Conservation (phyloP, 495 filamentous ascomycete genomes). For the Neohortaea acidophila region DNA sequence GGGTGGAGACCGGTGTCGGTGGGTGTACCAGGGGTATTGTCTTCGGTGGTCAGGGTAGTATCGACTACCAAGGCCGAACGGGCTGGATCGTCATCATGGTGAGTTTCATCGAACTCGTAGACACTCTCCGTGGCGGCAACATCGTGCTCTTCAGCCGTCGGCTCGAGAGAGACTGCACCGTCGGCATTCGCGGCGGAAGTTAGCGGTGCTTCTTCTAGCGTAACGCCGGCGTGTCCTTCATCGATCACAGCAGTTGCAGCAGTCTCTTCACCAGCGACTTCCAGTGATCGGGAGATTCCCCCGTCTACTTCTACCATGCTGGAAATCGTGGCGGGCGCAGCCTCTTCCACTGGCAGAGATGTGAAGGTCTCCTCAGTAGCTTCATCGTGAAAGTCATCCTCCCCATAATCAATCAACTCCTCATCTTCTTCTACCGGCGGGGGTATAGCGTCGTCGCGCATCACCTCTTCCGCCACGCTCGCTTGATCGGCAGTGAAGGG, state of each 20-base stretch:
- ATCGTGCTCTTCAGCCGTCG: neutral
- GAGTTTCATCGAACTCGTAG: too few species aligned
- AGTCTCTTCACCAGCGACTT: slow-evolving; percentile 15
- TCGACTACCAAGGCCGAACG: neutral
- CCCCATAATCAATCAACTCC: slow-evolving; percentile 28
- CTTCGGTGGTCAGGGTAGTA: slow-evolving; percentile 1
- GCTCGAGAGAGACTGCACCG: too few species aligned
- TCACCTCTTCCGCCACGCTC: slow-evolving; percentile 8
- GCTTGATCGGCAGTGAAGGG: slow-evolving; percentile 6
- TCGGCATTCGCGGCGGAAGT: too few species aligned
- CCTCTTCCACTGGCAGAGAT: too few species aligned
- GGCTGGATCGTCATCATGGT: neutral
- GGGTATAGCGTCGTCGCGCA: slow-evolving; percentile 2
- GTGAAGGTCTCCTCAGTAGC: slow-evolving; percentile 17
- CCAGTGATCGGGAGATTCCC: too few species aligned
- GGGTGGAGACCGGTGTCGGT: slow-evolving; percentile 26
- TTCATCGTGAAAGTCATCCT: slow-evolving; percentile 19
- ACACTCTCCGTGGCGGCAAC: too few species aligned
- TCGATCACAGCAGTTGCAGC: neutral
- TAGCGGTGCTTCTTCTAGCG: too few species aligned
- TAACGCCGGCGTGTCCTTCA: neutral
- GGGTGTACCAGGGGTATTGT: slow-evolving; percentile 8
- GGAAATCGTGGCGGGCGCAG: too few species aligned
- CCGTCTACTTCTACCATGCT: too few species aligned
- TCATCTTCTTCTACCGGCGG: slow-evolving; percentile 12